Percentiles rank a stretch among this genome's conserved stretches.
Conservation (phyloP, 2,329 filamentous ascomycete species). For the Monosporascus sp. region DNA sequence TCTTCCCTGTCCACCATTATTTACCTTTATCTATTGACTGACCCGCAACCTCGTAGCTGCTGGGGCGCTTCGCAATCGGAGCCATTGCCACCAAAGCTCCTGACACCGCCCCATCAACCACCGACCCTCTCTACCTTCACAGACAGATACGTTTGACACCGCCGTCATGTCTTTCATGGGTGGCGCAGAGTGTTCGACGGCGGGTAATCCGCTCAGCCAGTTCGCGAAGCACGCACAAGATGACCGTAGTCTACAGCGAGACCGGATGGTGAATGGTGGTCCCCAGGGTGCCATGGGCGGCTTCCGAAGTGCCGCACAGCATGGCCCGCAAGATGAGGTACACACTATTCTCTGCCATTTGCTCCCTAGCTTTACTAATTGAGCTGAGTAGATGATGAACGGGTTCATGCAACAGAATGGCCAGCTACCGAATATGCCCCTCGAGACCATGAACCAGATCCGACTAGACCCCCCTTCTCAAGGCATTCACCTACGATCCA, state of each 20-base stretch:
- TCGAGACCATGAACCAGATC: conserved; percentile 38
- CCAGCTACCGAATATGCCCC: conserved; percentile 49
- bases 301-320: conserved; percentile 68
- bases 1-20: no score
- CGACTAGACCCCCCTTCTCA: conserved; percentile 44
- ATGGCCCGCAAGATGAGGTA: conserved; percentile 70
- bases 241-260: conserved; percentile 90
- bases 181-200: conserved; percentile 94
- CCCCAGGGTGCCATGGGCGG: conserved; percentile 67
- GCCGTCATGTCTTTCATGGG: conserved; percentile 85
- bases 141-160: conserved; percentile 1
- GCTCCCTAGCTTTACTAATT: conserved; percentile 18
- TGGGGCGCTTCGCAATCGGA: no score
- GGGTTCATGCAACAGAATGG: conserved; percentile 80
- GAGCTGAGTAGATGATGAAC: conserved; percentile 70
- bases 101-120: background rate
- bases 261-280: conserved; percentile 74
- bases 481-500: conserved; percentile 46
- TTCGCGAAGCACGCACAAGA: conserved; percentile 96
- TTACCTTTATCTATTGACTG: no score
- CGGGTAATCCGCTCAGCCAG: conserved; percentile 91
- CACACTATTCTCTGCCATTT: conserved; percentile 2
- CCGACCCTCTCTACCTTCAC: conserved; percentile 3
- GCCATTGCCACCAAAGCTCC: no score
- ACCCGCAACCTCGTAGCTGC: no score